These are phyloP conservation scores for Suzukiozyma palmioleophila DNA, from an alignment of 1,139 yeast species.

Conservation along the genomic window DNA sequence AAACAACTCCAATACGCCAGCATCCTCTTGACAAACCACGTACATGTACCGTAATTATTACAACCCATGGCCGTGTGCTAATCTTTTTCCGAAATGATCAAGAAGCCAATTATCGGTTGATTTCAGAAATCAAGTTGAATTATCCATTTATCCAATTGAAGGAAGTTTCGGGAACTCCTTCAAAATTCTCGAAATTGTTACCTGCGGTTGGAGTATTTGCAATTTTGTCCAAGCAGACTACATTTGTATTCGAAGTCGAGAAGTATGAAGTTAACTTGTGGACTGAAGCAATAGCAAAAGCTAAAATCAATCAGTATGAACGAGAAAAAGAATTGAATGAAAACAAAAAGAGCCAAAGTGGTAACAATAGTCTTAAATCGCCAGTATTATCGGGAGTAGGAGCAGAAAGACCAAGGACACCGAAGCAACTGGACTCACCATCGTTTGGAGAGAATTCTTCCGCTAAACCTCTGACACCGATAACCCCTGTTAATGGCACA, in stretches of 20 bases:
- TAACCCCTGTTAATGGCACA: slow-evolving; percentile 1
- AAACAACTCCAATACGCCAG: slow-evolving; percentile 13
- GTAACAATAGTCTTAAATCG: slow-evolving; percentile 1
- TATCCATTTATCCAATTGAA: slow-evolving; percentile 49
- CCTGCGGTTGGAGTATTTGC: slow-evolving; percentile 51
- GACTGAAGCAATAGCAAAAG: slow-evolving; percentile 51
- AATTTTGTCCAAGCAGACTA: slow-evolving; percentile 41
- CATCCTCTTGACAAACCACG: slow-evolving; percentile 34
- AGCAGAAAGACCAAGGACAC: slow-evolving; percentile 11
- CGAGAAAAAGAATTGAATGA: slow-evolving; percentile 25
- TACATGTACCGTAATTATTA: slow-evolving; percentile 47
- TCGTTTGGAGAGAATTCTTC: slow-evolving; percentile 8
- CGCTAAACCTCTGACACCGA: slow-evolving; percentile 2
- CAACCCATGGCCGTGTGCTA: slow-evolving; percentile 54
- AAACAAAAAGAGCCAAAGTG: slow-evolving; percentile 2
- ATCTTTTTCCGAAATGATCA: slow-evolving; percentile 38
- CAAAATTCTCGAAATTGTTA: slow-evolving; percentile 25
- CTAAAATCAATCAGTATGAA: slow-evolving; percentile 47
- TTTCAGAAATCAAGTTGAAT: slow-evolving; percentile 46
- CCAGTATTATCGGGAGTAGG: not conserved
- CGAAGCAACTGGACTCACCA: slow-evolving; percentile 24
- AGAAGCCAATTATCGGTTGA: slow-evolving; percentile 31
- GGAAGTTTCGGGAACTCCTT: slow-evolving; percentile 41
- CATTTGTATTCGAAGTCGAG: slow-evolving; percentile 57
- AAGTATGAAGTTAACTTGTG: slow-evolving; percentile 48